Percentiles rank a stretch among this genome's conserved stretches.
These are phyloP conservation scores for Esteya vermicola DNA, from an alignment of 2,329 filamentous ascomycete genomes.

Conservation along the genomic window DNA sequence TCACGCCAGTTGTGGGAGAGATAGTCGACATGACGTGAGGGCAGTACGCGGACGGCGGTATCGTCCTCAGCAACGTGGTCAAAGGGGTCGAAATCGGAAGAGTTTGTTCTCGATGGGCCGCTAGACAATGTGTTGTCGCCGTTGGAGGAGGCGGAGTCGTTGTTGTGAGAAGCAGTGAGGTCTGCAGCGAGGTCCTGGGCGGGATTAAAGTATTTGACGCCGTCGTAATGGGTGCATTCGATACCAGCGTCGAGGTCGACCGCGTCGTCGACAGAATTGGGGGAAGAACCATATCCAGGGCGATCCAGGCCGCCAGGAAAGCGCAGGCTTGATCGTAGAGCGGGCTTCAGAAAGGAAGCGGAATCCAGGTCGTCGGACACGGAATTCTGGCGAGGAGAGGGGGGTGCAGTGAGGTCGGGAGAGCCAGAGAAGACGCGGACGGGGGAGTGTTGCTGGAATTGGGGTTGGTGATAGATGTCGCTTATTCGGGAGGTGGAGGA, in stretches of 20 bases:
- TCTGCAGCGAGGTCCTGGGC: constrained; percentile 33
- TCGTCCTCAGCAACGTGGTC: constrained; percentile 60
- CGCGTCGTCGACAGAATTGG: constrained; percentile 8
- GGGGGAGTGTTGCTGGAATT: neutral
- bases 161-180: constrained; percentile 35
- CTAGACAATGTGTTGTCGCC: constrained; percentile 38
- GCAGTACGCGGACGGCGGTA: constrained; percentile 56
- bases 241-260: constrained; percentile 5
- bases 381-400: constrained; percentile 37
- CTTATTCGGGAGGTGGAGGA: constrained; percentile 30
- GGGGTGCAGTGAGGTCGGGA: constrained; percentile 37
- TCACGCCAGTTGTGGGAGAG: constrained; percentile 86
- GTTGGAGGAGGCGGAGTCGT: constrained; percentile 35
- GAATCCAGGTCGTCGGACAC: constrained; percentile 42
- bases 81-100: constrained; percentile 34
- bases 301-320: constrained; percentile 41
- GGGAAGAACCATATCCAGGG: constrained; percentile 24
- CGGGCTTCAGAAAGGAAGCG: constrained; percentile 38
- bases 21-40: constrained; percentile 87
- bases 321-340: constrained; percentile 44
- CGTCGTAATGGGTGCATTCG: constrained; percentile 25
- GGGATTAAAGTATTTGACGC: constrained; percentile 28
- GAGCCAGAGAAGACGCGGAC: constrained; percentile 27
- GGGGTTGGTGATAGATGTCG: constrained; percentile 28
- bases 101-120: constrained; percentile 40